phyloP scores from a whole-genome alignment of 2,329 filamentous ascomycete species.

The Xylaria sp. region DNA sequence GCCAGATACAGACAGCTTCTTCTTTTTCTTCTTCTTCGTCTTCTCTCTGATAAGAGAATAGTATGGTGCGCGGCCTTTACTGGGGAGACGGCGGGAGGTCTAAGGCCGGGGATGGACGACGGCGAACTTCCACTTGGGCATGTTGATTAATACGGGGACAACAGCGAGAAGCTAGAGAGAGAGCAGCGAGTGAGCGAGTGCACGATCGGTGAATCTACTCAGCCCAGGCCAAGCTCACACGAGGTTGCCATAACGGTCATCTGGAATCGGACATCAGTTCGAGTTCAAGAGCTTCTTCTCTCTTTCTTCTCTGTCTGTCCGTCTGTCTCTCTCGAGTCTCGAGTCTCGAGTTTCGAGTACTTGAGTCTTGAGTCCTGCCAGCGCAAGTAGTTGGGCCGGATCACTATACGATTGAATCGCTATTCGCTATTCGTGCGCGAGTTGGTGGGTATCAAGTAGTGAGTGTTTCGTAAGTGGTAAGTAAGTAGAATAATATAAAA shows the following conservation, averaged over 20 bases:
- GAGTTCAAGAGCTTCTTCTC: too few relatives aligned
- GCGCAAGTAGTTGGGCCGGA: too few relatives aligned
- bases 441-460: not conserved
- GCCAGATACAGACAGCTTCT: too few relatives aligned
- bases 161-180: conserved; percentile 1
- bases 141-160: conserved; percentile 1
- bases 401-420: not conserved
- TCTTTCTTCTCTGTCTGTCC: too few relatives aligned
- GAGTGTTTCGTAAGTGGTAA: too few relatives aligned
- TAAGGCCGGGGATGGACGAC: conserved; percentile 3
- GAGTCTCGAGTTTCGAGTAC: not conserved
- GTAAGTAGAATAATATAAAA: too few relatives aligned
- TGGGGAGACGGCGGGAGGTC: not conserved
- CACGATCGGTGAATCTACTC: conserved; percentile 3
- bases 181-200: not conserved
- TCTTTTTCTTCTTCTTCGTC: too few relatives aligned
- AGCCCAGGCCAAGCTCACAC: conserved; percentile 14
- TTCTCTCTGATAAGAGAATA: too few relatives aligned
- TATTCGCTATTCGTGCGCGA: not conserved
- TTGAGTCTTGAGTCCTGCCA: not conserved
- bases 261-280: not conserved
- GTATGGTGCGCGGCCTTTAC: not conserved
- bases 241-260: conserved; percentile 2
- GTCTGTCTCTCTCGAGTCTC: not conserved
- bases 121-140: conserved; percentile 5